Conservation (phyloP, 805 yeast genomes). For the Limtongia smithiae region DNA sequence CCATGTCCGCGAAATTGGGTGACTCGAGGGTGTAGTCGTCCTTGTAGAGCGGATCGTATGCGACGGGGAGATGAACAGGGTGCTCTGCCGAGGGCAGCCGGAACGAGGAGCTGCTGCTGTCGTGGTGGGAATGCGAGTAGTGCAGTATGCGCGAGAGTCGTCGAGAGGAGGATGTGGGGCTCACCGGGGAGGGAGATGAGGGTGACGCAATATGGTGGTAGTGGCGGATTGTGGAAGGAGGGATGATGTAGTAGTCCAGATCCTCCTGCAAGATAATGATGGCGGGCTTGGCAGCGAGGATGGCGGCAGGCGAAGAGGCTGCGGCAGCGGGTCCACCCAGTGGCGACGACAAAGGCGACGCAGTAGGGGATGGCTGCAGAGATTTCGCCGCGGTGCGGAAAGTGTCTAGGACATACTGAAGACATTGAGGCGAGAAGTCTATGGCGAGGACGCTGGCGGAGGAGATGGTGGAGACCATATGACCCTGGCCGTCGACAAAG, state of each 20-base stretch:
- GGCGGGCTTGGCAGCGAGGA: constrained; percentile 77
- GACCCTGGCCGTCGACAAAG: constrained; percentile 70
- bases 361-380: constrained; percentile 6
- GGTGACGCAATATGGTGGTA: neutral
- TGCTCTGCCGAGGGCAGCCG: neutral
- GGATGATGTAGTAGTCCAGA: constrained; percentile 86
- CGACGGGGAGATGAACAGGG: constrained; percentile 8
- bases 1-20: constrained; percentile 51
- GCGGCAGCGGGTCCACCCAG: constrained; percentile 4
- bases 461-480: constrained; percentile 71
- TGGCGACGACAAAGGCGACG: constrained; percentile 3
- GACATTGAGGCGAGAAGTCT: constrained; percentile 73
- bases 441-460: constrained; percentile 40
- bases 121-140: neutral
- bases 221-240: constrained; percentile 49
- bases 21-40: constrained; percentile 10
- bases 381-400: constrained; percentile 45
- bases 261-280: constrained; percentile 91
- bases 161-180: neutral
- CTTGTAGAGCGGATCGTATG: constrained; percentile 7
- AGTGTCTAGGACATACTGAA: constrained; percentile 71
- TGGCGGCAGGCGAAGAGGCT: constrained; percentile 33
- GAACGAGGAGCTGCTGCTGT: neutral
- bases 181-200: neutral
- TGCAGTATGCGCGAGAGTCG: constrained; percentile 19